Evolutionary conservation across 192 early-diverging fungal species (phyloP).

Genomic region (Umbelopsis vinacea): DNA sequence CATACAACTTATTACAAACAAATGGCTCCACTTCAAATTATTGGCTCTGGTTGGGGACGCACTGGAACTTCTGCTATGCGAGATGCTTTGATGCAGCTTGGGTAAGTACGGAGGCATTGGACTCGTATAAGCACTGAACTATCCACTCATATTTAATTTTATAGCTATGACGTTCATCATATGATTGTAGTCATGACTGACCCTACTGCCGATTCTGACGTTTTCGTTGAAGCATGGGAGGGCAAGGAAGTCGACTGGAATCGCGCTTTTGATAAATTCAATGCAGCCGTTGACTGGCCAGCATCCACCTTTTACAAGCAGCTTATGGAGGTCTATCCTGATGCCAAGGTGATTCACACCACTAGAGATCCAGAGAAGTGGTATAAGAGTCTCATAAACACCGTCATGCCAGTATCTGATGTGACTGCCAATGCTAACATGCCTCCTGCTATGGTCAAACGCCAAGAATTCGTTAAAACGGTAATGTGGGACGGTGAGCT

Average conservation of each 20-base stretch:
- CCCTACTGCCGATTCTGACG: not conserved
- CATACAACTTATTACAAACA: not conserved
- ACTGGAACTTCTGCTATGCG: slow-evolving; percentile 31
- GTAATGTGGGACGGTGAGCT: not conserved
- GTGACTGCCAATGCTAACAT: not conserved
- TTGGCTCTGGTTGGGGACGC: slow-evolving; percentile 32
- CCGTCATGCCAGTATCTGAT: not conserved
- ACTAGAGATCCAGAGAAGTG: slow-evolving; percentile 27
- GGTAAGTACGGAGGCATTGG: slow-evolving; percentile 4
- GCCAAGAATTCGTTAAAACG: not conserved
- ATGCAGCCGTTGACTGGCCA: slow-evolving; percentile 31
- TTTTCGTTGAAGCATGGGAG: slow-evolving; percentile 4
- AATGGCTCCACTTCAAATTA: slow-evolving; percentile 33
- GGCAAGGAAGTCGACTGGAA: slow-evolving; percentile 28
- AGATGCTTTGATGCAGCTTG: slow-evolving; percentile 27
- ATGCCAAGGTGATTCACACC: slow-evolving; percentile 34
- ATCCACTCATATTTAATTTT: no score
- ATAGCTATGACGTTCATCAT: slow-evolving; percentile 29
- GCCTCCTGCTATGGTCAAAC: not conserved
- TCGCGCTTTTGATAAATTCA: slow-evolving; percentile 4
- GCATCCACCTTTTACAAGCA: slow-evolving; percentile 25
- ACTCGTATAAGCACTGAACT: no score
- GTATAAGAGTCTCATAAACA: slow-evolving; percentile 19
- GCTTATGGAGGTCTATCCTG: slow-evolving; percentile 27
- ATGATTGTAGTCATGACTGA: slow-evolving; percentile 22